Evolutionary conservation across 257 asterid genomes (phyloP), one percentile per base, ranked within the genome.

Genomic region (Craterostigma plantagineum): DNA sequence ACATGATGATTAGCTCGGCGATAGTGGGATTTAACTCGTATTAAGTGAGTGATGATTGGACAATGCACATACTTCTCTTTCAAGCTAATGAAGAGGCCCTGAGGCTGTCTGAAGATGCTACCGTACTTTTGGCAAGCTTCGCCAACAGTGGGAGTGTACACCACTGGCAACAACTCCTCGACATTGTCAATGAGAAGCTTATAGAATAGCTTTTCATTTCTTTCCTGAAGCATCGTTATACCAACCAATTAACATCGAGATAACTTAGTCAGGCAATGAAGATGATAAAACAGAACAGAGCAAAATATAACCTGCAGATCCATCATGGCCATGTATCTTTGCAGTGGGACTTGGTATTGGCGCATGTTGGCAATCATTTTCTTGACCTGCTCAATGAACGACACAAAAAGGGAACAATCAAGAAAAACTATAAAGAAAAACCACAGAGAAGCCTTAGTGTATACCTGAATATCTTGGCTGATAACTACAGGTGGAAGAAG

Each of bases 41-140:
- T 42, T 14, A 37, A 30, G 18, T 35, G 18, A 15, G 16, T 12
- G 12, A 8, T n/a, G 18, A 40, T 27, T 34, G 43, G n/a, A 40
- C 35, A 30, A 1, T 23, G 15, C 23, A 59, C 78, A 3, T 61
- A 90, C 99, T 84, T 84, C 43, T 90, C 96, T 59, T 77, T 90
- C 67, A 90, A 68, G 61, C 99, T 90, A 71, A 84, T 90, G 67
- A 77, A 90, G 50, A 90, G 94, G 50, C 99, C 99, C 69, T 90
- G 99, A 42, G 99, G 99, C 18, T 72, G 96, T 48, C 99, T 68
- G 70, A 90, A 83, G 51, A 90, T 90, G 57, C 78, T 72, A 51
- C 99, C 96, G n/a, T 90, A 83, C 57, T 90, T 90, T 60, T 90
- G 99, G 68, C 99, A 90, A 4, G 96, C 99, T 77, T 90, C 92